Conservation (phyloP, 2,329 filamentous ascomycete genomes). For the Calonectria ilicicola region DNA sequence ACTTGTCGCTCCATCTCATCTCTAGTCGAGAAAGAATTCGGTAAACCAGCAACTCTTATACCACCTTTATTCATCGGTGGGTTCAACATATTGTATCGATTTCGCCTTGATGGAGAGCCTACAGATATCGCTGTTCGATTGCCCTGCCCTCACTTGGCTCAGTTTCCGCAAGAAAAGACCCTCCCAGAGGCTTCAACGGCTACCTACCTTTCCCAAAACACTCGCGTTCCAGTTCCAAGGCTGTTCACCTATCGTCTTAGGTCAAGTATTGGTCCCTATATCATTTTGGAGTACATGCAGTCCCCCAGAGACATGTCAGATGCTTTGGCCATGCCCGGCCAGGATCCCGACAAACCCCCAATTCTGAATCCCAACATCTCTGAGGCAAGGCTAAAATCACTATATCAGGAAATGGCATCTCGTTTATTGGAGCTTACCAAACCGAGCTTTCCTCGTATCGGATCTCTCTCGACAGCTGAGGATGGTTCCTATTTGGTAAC, state of each 20-base stretch:
- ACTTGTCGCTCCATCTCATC: not conserved
- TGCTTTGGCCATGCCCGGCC: not conserved
- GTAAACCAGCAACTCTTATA: not conserved
- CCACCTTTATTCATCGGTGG: not conserved
- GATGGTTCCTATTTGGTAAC: not conserved
- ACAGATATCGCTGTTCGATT: not conserved
- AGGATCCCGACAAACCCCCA: not conserved
- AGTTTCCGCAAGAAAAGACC: not conserved
- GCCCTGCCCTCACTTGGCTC: not conserved
- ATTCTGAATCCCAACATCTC: not conserved
- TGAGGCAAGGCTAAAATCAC: not conserved
- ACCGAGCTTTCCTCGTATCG: not conserved
- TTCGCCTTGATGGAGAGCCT: not conserved
- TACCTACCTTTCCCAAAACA: not conserved
- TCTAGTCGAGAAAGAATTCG: not conserved
- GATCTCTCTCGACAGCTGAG: not conserved
- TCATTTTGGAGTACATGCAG: not conserved
- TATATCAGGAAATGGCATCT: not conserved
- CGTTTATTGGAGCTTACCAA: not conserved
- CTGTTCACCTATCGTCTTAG: not conserved
- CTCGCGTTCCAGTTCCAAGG: not conserved
- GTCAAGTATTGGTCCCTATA: not conserved
- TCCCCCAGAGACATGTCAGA: not conserved
- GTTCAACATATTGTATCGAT: not conserved
- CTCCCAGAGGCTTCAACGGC: not conserved